Base-by-base conservation (phyloP, 2,329 filamentous ascomycete species). In the Ceratocystis cubensis region DNA sequence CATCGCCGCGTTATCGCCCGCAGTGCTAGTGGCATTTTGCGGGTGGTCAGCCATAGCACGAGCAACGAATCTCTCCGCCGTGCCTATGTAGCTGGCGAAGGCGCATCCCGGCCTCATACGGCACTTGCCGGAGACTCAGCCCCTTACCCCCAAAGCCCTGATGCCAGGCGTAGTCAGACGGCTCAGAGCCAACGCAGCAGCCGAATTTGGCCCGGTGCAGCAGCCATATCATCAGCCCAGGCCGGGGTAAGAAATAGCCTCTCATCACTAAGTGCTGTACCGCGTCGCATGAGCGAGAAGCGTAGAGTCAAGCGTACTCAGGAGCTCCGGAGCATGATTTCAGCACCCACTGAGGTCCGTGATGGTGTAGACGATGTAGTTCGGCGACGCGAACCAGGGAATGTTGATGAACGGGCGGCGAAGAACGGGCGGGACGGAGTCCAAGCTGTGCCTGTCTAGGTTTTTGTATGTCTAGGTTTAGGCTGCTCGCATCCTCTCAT, bases 281-380 rank as follows among this genome's bases (percentile, higher is more conserved):
- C 81, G 44, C 78, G 81, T 17, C 78, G 79, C 61, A 70, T 86
- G 17, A 85, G 81, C 71, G 84, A 87, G 71, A 79, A 78, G 69
- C 77, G 81, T 64, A 78, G 83, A 28, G 82, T 84, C 74, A 84
- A 82, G 74, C 76, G 84, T 64, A 81, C 79, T 25, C 78, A 81
- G 67, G 82, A 83, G 71, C 75, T 87, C 65, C 78, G 84, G 6
- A 76, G 80, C 69, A 85, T 79, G 73, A 87, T 87, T 57, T 85
- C 83, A 68, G 79, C 78, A 4, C 84, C 84, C 0, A 78, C 75
- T 28, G 81, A 84, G 71, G 82, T 85, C 22, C 76, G 82, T 30
- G 82, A 85, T 69, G 82, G 82, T 2, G 80, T 85, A 2, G 81
- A 79, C 15, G 82, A 85, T 37, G 78, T 85, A 61, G 80, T 84